Evolutionary conservation across 1,139 yeast genomes (phyloP).

Genomic region (Kodamaea anthophila): DNA sequence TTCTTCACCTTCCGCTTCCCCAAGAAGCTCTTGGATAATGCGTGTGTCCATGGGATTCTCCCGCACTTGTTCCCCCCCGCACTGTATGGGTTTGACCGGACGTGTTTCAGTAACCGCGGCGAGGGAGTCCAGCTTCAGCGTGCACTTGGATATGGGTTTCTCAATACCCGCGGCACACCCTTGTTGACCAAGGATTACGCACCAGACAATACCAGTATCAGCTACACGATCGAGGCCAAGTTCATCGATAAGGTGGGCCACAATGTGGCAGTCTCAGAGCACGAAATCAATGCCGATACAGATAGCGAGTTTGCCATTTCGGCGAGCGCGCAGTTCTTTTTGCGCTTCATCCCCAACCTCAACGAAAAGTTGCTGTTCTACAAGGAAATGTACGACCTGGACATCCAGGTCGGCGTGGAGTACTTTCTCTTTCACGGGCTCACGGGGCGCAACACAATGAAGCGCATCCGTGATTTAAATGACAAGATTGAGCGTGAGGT

Average conservation of each 20-base stretch:
- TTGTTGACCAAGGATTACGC: slow-evolving; percentile 36
- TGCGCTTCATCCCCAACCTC: slow-evolving; percentile 38
- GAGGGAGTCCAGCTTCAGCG: slow-evolving; percentile 33
- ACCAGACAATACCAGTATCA: slow-evolving; percentile 37
- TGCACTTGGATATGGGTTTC: slow-evolving; percentile 40
- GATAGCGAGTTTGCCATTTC: slow-evolving; percentile 34
- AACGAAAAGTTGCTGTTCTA: slow-evolving; percentile 25
- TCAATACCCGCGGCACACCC: slow-evolving; percentile 39
- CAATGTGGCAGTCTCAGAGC: slow-evolving; percentile 23
- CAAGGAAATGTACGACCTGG: slow-evolving; percentile 17
- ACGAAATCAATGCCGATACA: slow-evolving; percentile 34
- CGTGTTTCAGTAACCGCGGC: slow-evolving; percentile 33
- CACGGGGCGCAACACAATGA: slow-evolving; percentile 29
- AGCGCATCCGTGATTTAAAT: slow-evolving; percentile 12
- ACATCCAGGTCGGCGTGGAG: slow-evolving; percentile 31
- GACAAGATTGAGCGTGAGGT: neutral
- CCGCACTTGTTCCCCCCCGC: slow-evolving; percentile 61
- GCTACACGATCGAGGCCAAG: slow-evolving; percentile 40
- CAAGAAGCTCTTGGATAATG: slow-evolving; percentile 46
- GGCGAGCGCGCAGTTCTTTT: slow-evolving; percentile 31
- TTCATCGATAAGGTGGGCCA: slow-evolving; percentile 31
- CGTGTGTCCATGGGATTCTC: slow-evolving; percentile 48
- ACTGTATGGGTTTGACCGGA: slow-evolving; percentile 52
- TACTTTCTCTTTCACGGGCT: slow-evolving; percentile 28
- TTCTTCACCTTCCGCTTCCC: slow-evolving; percentile 63